A percentile compares a stretch with the other conserved stretches of the same genome.
phyloP scores from a whole-genome alignment of 164 flowering plant species.

The Brasenia schreberi region DNA sequence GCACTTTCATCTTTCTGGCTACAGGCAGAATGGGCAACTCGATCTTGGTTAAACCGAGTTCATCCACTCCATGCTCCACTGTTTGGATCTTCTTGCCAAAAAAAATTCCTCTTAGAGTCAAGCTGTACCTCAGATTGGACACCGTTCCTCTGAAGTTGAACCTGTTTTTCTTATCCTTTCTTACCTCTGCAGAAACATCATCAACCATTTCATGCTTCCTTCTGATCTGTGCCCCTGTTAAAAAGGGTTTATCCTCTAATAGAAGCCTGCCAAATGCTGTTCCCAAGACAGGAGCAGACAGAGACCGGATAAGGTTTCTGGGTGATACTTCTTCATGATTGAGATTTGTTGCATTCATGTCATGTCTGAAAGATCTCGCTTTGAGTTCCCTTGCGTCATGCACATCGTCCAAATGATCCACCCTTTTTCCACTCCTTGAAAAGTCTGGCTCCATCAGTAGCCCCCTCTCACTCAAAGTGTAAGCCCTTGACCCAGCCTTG shows the following conservation, averaged over 20 bases:
- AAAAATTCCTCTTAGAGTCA: slow-evolving; percentile 47
- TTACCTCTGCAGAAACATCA: slow-evolving; percentile 24
- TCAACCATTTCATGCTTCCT: slow-evolving; percentile 75
- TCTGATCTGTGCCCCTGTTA: slow-evolving; percentile 81
- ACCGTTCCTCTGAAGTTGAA: slow-evolving; percentile 66
- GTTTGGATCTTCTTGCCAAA: slow-evolving; percentile 58
- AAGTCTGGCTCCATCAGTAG: slow-evolving; percentile 6
- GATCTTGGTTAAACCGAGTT: slow-evolving; percentile 25
- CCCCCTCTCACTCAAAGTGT: neutral
- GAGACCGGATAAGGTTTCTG: slow-evolving; percentile 69
- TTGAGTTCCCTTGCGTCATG: slow-evolving; percentile 30
- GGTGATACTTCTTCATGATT: slow-evolving; percentile 42
- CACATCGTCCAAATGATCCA: slow-evolving; percentile 16
- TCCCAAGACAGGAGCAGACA: slow-evolving; percentile 92
- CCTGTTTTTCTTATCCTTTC: slow-evolving; percentile 49
- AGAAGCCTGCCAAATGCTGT: slow-evolving; percentile 92
- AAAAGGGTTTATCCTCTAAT: slow-evolving; percentile 68
- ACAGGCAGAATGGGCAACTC: slow-evolving; percentile 44
- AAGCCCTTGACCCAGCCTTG: neutral
- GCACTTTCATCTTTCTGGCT: slow-evolving; percentile 27
- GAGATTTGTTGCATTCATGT: slow-evolving; percentile 13
- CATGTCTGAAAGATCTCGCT: slow-evolving; percentile 58
- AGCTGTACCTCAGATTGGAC: slow-evolving; percentile 47
- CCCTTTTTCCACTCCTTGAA: slow-evolving; percentile 11
- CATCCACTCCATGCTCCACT: slow-evolving; percentile 6